Conservation (phyloP, 176 grass and related monocot genomes). For the Elaeis guineensis region DNA sequence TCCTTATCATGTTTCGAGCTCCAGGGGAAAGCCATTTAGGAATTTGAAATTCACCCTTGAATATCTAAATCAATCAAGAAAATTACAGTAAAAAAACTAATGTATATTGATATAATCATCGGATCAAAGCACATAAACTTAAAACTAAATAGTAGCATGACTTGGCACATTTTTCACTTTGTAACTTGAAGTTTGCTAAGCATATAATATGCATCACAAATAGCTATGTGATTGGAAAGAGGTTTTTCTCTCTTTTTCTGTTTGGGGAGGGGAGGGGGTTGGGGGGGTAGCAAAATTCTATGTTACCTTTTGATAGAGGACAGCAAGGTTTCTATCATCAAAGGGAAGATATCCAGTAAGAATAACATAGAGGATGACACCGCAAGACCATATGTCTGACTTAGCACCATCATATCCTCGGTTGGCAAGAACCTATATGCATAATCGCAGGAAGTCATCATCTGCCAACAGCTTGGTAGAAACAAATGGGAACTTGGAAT, state of each 20-base stretch:
- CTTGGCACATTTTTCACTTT: too few relatives aligned
- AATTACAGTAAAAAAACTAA: not conserved
- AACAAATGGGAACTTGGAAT: too few relatives aligned
- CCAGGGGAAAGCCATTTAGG: slow-evolving; percentile 47
- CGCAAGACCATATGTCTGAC: slow-evolving; percentile 93
- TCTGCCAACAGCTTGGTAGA: too few relatives aligned
- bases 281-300: not conserved
- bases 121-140: too few relatives aligned
- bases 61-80: slow-evolving; percentile 42
- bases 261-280: too few relatives aligned
- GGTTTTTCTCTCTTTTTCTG: too few relatives aligned
- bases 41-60: slow-evolving; percentile 54
- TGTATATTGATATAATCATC: too few relatives aligned
- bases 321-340: slow-evolving; percentile 74
- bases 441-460: too few relatives aligned
- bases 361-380: slow-evolving; percentile 76
- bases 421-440: slow-evolving; percentile 56
- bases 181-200: too few relatives aligned
- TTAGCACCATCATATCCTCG: slow-evolving; percentile 69
- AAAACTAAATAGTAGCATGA: too few relatives aligned
- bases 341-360: slow-evolving; percentile 76
- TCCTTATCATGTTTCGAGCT: slow-evolving; percentile 47
- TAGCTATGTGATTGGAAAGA: too few relatives aligned
- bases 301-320: slow-evolving; percentile 87
- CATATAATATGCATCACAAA: too few relatives aligned